Evolutionary conservation across 805 yeast genomes (phyloP), one percentile per base, ranked within the genome.

Genomic region (Cyberlindnera bimundalis): DNA sequence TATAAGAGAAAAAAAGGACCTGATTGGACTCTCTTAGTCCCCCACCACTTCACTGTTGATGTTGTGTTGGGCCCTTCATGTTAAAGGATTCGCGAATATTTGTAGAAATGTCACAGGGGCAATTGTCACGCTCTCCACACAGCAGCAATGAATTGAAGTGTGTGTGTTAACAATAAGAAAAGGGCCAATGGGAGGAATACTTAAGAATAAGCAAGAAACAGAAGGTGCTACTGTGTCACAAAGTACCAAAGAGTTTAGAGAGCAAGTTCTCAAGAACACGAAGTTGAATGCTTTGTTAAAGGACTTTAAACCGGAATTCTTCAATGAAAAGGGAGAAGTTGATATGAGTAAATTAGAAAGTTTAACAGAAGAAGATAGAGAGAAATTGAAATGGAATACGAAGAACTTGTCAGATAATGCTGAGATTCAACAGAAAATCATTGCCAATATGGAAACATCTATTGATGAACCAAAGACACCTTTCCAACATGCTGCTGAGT

Each of bases 391-490:
- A 57, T 90, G 96, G 96, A 95, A 90, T 58, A 90, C 85, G 50
- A 68, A 80, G 46, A 90, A 90, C 55, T 62, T 90, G 39, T 76
- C 73, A 37, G 76, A 74, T 37, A 71, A 71, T 42, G 74, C 73
- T 37, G 60, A 75, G n/a, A 74, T 86, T 4, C 95, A 89, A 57
- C 84, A 78, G 58, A 86, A 83, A 51, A 57, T 57, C 29, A 60
- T 59, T 31, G 68, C 65, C 36, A 70, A 68, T 42, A 60, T 68
- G 32, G 62, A 59, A 42, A 45, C 86, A 21, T 80, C 81, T 53
- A 87, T 90, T 32, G 95, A 87, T 56, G 97, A 90, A 60, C 97
- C 97, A 17, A 90, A 90, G 68, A 90, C 97, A 1, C 97, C 97
- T 5, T 90, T 84, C 55, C 95, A 86, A 58, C 95, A 93, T 10